A percentile compares a stretch with the other conserved stretches of the same genome.
Conservation (phyloP, 768 basidiomycete genomes). For the Leccinum imitatum region DNA sequence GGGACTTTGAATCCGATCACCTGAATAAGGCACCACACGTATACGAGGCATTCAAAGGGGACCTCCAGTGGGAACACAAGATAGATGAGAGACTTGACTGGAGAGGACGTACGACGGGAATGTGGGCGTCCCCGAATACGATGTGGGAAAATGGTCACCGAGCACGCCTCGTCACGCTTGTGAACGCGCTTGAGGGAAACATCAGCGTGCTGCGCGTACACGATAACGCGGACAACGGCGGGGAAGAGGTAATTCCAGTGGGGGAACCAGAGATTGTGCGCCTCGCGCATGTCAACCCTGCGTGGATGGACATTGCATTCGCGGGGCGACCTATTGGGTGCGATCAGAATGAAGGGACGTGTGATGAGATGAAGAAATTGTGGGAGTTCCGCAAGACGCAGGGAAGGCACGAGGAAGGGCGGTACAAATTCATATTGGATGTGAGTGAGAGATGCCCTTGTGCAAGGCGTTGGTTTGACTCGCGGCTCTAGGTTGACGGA, state of each 20-base stretch:
- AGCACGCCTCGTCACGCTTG: conserved; percentile 42
- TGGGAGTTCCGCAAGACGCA: conserved; percentile 54
- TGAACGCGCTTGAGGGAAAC: conserved; percentile 43
- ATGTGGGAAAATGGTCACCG: conserved; percentile 55
- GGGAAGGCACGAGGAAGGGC: conserved; percentile 47
- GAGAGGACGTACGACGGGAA: conserved; percentile 77
- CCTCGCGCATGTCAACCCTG: conserved; percentile 47
- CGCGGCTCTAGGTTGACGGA: conserved; percentile 47
- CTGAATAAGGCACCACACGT: not conserved
- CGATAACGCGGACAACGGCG: not conserved
- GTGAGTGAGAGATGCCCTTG: conserved; percentile 31
- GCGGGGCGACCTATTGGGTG: conserved; percentile 46
- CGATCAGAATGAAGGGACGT: conserved; percentile 30
- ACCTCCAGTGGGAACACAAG: conserved; percentile 67
- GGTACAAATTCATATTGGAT: conserved; percentile 61
- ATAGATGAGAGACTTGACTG: conserved; percentile 60
- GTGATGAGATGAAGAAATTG: conserved; percentile 41
- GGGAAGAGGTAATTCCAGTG: conserved; percentile 29
- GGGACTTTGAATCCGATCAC: conserved; percentile 40
- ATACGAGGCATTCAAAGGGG: conserved; percentile 38
- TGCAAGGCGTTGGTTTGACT: not conserved
- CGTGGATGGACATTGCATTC: conserved; percentile 62
- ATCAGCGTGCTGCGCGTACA: conserved; percentile 40
- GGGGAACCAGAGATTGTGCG: conserved; percentile 36
- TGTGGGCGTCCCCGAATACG: conserved; percentile 37